Percentiles rank a stretch among this genome's conserved stretches.
These are phyloP conservation scores for Rhynchospora pubera DNA, from an alignment of 176 grass and related monocot genomes.

Conservation along the genomic window DNA sequence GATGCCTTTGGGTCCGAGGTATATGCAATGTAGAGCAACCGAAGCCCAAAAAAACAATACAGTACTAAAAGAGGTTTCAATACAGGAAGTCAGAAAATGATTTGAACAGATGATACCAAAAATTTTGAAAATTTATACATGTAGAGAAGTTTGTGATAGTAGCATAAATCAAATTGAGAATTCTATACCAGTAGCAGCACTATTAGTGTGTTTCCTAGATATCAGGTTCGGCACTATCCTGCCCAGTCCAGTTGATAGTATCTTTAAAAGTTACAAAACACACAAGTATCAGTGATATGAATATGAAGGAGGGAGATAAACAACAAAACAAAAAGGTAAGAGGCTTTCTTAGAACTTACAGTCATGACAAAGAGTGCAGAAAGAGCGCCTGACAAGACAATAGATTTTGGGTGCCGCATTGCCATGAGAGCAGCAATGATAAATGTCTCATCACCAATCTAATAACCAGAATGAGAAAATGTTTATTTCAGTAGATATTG, in stretches of 20 bases:
- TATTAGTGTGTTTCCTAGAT: slow-evolving; percentile 97
- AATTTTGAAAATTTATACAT: not conserved
- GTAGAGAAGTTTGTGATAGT: not conserved
- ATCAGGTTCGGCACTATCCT: slow-evolving; percentile 91
- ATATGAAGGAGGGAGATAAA: not conserved
- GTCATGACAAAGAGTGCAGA: slow-evolving; percentile 84
- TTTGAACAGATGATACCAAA: not conserved
- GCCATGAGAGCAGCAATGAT: slow-evolving; percentile 98
- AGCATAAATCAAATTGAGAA: not conserved
- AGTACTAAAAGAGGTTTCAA: slow-evolving; percentile 47
- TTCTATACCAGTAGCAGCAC: slow-evolving; percentile 72
- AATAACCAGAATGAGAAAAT: not conserved
- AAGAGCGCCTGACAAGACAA: slow-evolving; percentile 73
- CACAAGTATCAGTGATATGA: slow-evolving; percentile 1
- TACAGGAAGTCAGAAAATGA: slow-evolving; percentile 23
- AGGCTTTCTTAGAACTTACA: slow-evolving; percentile 36
- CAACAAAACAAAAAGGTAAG: not conserved
- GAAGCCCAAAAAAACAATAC: slow-evolving; percentile 78
- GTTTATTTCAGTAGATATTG: not conserved
- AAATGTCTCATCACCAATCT: slow-evolving; percentile 97
- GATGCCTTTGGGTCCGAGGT: slow-evolving; percentile 78
- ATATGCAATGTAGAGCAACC: slow-evolving; percentile 93
- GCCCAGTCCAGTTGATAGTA: slow-evolving; percentile 81
- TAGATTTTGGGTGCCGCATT: slow-evolving; percentile 93
- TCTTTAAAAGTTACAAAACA: slow-evolving; percentile 29